Conservation (phyloP, 2,329 filamentous ascomycete genomes). For the Sphaerulina musiva region DNA sequence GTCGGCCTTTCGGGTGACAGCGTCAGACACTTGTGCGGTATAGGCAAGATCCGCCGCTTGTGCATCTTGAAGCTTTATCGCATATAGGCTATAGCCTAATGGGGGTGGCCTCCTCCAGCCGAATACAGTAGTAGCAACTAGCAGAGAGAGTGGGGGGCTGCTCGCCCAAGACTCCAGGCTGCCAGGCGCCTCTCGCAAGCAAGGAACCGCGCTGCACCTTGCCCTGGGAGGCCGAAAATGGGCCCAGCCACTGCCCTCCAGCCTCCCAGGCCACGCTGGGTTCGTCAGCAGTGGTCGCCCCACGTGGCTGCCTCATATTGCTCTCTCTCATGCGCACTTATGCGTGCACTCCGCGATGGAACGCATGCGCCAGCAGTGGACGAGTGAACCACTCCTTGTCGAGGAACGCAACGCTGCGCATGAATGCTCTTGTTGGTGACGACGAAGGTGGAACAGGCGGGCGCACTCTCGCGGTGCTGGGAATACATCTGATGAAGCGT, state of each 20-base stretch:
- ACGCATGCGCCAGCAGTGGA: conserved; percentile 6
- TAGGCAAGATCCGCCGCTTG: not conserved
- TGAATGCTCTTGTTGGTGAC: conserved; percentile 2
- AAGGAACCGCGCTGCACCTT: not conserved
- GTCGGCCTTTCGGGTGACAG: not conserved
- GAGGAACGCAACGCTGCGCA: conserved; percentile 8
- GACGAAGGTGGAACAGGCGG: conserved; percentile 1
- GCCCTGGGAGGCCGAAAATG: not conserved
- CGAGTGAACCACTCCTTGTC: not conserved
- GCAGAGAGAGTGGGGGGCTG: not conserved
- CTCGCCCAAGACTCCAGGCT: not conserved
- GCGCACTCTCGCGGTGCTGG: conserved; percentile 5
- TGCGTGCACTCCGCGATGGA: conserved; percentile 5
- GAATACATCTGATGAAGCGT: not conserved
- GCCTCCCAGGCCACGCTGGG: not conserved
- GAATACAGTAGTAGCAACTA: not conserved
- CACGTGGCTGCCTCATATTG: conserved; percentile 8
- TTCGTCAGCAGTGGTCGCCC: not conserved
- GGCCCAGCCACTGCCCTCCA: not conserved
- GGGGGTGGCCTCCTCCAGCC: not conserved
- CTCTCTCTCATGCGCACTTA: not conserved
- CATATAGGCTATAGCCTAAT: not conserved
- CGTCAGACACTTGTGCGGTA: not conserved
- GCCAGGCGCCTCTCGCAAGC: not conserved
- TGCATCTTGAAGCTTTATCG: not conserved